Evolutionary conservation across 106 monocot species (phyloP), one percentile per base, ranked within the genome.

Genomic region (Acorus gramineus): DNA sequence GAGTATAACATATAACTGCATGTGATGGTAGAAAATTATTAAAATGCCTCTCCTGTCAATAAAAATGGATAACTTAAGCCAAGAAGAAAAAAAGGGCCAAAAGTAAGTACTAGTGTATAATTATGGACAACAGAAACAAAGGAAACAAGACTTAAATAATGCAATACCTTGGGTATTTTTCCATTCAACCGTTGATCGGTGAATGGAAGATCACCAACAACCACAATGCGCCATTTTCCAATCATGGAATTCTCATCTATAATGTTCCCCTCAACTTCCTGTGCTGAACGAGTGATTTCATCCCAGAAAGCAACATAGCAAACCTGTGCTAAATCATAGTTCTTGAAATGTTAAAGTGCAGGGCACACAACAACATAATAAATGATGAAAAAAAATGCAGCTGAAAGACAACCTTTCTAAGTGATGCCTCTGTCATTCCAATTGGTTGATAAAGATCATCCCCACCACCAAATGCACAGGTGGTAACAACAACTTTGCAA

Each of bases 261-360:
- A 60, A 65, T 66, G 50, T 70, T 88, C 48, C 85, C 85, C 71
- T 85, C 76, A 53, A 71, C 73, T 71, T 91, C 81, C 63, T 91
- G 96, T 72, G 85, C 51, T 59, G 71, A 71, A 14, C 53, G 75
- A 64, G 96, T 98, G 60, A 98, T 79, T 74, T 91, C 91, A 77
- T 98, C 96, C 96, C 96, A 98, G 73, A 98, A 98, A 47, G 91
- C 91, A 60, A 91, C 91, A 69, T 85, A 98, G 66, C 91, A 98
- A 60, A 91, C 91, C 96, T 96, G 78, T 53, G 78, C 10, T 2
- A 14, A 11, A 66, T 52, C 43, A 55, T 49, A 49, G 52, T 28
- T 6, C 56, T 53, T 42, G 54, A 42, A 55, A 43, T 61, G 12
- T 28, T 14, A 66, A 63, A 46, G 44, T 11, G 48, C 49, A 9